Percentiles rank a stretch among this genome's conserved stretches.
These are phyloP conservation scores for Eimeria sp. DNA, from an alignment of 169 alveolate species.

Conservation along the genomic window DNA sequence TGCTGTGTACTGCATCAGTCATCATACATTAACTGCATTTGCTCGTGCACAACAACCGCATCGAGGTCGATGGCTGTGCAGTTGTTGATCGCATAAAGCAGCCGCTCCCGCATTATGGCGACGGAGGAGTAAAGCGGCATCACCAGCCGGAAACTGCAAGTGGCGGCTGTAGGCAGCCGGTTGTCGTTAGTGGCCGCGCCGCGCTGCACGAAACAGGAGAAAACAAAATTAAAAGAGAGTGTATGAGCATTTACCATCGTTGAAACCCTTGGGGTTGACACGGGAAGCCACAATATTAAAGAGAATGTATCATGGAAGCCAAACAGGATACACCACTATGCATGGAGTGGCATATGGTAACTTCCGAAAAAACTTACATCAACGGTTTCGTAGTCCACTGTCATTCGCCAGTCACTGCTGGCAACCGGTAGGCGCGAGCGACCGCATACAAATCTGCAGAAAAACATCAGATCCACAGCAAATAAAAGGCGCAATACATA, in stretches of 20 bases:
- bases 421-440: constrained; percentile 94
- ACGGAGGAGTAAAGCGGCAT: constrained; percentile 93
- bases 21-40: constrained; percentile 87
- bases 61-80: constrained; percentile 96
- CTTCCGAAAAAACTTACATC: constrained; percentile 42
- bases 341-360: not conserved
- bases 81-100: constrained; percentile 93
- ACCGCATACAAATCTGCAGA: constrained; percentile 92
- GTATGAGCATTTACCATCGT: not conserved
- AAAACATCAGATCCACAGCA: not conserved
- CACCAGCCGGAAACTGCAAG: constrained; percentile 94
- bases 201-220: constrained; percentile 46
- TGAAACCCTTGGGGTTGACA: not conserved
- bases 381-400: constrained; percentile 90
- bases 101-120: constrained; percentile 91
- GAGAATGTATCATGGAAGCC: not conserved
- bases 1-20: not conserved
- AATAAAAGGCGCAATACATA: not conserved
- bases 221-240: not conserved
- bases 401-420: constrained; percentile 92
- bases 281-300: not conserved
- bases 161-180: constrained; percentile 95
- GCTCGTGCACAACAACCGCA: constrained; percentile 92
- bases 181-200: constrained; percentile 85
- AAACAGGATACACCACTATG: not conserved